Conservation (phyloP, 176 grass and related monocot species). For the Aegilops umbellulata region DNA sequence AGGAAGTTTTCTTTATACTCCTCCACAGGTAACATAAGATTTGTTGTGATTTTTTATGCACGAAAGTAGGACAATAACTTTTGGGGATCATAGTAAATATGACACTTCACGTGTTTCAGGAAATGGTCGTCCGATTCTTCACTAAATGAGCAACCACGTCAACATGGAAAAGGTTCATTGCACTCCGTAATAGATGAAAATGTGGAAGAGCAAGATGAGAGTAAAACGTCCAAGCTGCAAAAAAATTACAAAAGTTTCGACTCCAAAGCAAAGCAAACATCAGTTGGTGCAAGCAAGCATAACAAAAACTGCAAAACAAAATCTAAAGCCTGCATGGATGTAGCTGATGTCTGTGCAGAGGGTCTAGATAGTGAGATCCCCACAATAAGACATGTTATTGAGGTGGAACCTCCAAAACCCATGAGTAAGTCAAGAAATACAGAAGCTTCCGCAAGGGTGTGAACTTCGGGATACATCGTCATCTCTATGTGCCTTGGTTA, state of each 20-base stretch:
- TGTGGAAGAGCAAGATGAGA: constrained; percentile 29
- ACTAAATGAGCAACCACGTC: not conserved
- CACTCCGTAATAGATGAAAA: constrained; percentile 27
- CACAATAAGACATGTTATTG: constrained; percentile 1
- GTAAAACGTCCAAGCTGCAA: constrained; percentile 7
- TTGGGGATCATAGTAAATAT: not conserved
- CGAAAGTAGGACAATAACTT: not conserved
- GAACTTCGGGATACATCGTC: no score
- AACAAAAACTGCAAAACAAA: constrained; percentile 32
- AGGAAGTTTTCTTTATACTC: not conserved
- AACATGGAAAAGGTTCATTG: not conserved
- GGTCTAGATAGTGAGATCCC: not conserved
- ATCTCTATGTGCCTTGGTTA: no score
- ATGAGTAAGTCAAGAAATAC: not conserved
- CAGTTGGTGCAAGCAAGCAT: not conserved
- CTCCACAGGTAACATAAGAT: constrained; percentile 29
- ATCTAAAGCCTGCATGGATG: not conserved
- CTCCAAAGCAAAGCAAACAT: constrained; percentile 23
- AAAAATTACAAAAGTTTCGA: not conserved
- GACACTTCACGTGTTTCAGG: constrained; percentile 28
- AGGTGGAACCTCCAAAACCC: constrained; percentile 1
- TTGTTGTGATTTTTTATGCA: not conserved
- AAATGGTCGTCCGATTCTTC: constrained; percentile 2
- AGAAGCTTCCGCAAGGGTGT: not conserved
- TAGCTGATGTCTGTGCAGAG: not conserved